These are phyloP conservation scores for Xylaria sp. DNA, from an alignment of 2,329 filamentous ascomycete species.

Conservation along the genomic window DNA sequence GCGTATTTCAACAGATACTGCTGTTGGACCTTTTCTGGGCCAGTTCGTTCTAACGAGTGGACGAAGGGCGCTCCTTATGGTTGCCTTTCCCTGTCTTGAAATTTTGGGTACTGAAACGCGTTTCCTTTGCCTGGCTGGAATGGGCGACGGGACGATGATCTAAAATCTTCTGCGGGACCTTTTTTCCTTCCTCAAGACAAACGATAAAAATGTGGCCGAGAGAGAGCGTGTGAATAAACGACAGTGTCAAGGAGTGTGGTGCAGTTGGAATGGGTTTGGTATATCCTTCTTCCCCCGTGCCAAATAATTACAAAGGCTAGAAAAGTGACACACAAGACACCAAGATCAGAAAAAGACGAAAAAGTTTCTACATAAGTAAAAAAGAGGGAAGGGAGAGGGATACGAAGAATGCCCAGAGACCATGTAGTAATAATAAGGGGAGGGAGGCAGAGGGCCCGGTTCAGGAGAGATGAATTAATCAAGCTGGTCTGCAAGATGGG, in stretches of 20 bases:
- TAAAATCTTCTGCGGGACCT: constrained; percentile 4
- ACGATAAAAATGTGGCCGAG: constrained; percentile 7
- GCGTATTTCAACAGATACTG: neutral
- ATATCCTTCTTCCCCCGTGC: constrained; percentile 23
- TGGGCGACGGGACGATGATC: constrained; percentile 9
- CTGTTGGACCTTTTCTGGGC: neutral
- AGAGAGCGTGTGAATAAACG: constrained; percentile 19
- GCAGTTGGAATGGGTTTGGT: constrained; percentile 29
- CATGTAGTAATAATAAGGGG: constrained; percentile 18
- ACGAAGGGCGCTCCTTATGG: neutral
- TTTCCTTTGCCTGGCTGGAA: too few species aligned
- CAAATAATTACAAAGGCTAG: constrained; percentile 27
- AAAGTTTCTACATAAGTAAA: constrained; percentile 13
- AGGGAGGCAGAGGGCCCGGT: constrained; percentile 17
- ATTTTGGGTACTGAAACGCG: neutral
- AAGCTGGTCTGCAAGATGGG: constrained; percentile 2
- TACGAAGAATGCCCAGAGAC: constrained; percentile 28
- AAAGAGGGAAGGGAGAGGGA: constrained; percentile 7
- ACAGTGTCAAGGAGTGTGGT: constrained; percentile 29
- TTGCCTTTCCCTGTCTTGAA: neutral
- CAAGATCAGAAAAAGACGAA: constrained; percentile 16
- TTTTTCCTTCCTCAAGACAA: constrained; percentile 2
- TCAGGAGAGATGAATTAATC: constrained; percentile 26
- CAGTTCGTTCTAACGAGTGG: neutral
- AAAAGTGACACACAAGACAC: constrained; percentile 18